A percentile compares a stretch with the other conserved stretches of the same genome.
These are phyloP conservation scores for Leishmania turanica DNA, from an alignment of 208 protist species.

Conservation along the genomic window DNA sequence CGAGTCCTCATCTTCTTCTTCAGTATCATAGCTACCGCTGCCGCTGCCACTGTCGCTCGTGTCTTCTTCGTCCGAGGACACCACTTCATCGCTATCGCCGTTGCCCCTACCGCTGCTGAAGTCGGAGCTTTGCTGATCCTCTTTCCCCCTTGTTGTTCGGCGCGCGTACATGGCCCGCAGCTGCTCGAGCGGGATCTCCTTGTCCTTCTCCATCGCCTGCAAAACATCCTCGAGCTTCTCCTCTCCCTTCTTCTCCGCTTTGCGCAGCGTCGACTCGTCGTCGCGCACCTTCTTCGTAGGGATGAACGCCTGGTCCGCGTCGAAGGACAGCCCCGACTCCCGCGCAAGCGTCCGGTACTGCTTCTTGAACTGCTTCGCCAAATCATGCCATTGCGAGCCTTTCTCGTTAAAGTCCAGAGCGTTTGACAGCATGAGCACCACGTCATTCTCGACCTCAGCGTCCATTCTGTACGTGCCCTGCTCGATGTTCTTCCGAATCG, in stretches of 20 bases:
- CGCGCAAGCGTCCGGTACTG: conserved; percentile 51
- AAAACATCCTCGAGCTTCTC: conserved; percentile 77
- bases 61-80: conserved; percentile 16
- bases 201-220: conserved; percentile 79
- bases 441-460: conserved; percentile 76
- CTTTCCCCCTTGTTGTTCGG: conserved; percentile 13
- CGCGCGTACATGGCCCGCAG: conserved; percentile 70
- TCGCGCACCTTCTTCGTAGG: conserved; percentile 70
- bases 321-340: conserved; percentile 53
- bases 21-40: background rate
- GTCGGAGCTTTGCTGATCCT: conserved; percentile 36
- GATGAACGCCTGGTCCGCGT: conserved; percentile 81
- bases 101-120: conserved; percentile 21
- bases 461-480: conserved; percentile 62
- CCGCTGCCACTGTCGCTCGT: conserved; percentile 14
- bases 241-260: conserved; percentile 58
- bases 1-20: conserved; percentile 19
- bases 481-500: conserved; percentile 71
- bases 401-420: conserved; percentile 87
- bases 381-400: conserved; percentile 57
- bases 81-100: conserved; percentile 16
- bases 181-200: conserved; percentile 81
- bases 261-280: conserved; percentile 81
- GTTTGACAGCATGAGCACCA: conserved; percentile 88
- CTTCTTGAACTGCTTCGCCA: conserved; percentile 65